phyloP scores from a whole-genome alignment of 805 yeast species.

The Metschnikowia matae region DNA sequence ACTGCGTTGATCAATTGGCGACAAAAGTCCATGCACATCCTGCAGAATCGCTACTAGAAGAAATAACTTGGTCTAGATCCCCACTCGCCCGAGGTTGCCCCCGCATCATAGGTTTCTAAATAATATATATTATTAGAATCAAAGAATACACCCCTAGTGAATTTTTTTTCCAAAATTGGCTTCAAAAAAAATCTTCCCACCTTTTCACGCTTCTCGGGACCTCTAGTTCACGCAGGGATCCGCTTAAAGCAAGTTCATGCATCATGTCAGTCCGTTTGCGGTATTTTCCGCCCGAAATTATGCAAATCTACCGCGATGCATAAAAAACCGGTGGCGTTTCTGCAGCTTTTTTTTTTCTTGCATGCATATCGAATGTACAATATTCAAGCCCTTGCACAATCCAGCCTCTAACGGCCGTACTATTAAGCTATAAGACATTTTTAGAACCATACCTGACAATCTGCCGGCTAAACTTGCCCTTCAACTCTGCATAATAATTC shows the following conservation, averaged over 20 bases:
- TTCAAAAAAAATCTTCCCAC: neutral
- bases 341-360: constrained; percentile 1
- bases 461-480: neutral
- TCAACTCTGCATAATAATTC: neutral
- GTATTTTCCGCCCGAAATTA: neutral
- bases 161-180: neutral
- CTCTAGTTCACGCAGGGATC: constrained; percentile 3
- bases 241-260: constrained; percentile 1
- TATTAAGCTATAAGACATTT: neutral
- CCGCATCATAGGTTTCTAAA: neutral
- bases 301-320: neutral
- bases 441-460: neutral
- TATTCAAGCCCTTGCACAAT: neutral
- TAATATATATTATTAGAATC: neutral
- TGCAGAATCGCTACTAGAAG: neutral
- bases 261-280: neutral
- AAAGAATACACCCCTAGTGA: too few relatives aligned
- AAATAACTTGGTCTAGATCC: neutral
- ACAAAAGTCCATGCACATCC: neutral
- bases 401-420: neutral
- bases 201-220: neutral
- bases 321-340: neutral
- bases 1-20: neutral
- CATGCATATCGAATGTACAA: constrained; percentile 1
- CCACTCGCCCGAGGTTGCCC: neutral